Base-by-base conservation (phyloP, 495 filamentous ascomycete species). In the Penicillium diatomitis region DNA sequence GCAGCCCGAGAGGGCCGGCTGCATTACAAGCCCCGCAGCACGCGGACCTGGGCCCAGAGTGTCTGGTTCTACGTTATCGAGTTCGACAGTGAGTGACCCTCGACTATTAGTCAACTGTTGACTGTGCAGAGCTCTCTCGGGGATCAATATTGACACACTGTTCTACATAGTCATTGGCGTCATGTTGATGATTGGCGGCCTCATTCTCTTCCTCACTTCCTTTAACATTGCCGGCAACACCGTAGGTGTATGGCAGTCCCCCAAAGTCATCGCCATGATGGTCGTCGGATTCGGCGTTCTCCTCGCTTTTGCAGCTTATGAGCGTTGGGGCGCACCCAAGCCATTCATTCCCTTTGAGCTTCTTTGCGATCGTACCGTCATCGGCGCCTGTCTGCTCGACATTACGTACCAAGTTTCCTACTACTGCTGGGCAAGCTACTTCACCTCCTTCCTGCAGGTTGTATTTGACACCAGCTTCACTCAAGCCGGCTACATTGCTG, bases 381-480 rank as follows among this genome's bases (percentile, higher is more conserved):
- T 86, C 2, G 80, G 80, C 11, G 78, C 82, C 5, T 82, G 75
- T 41, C 50, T 83, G 0, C 60, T 86, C 3, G 66, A 81, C 29
- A 57, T 79, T 31, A 67, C 67, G 0, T 66, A 85, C 28, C 84
- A 83, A 51, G 56, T 85, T 53, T 77, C 73, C 10, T 71, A 64
- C 54, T 67, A 64, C 72, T 48, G 69, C 61, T 74, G 67, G 80
- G 67, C 81, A 56, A 67, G 61, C 49, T 83, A 79, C 64, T 85
- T 86, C 65, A 71, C 65, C 47, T 84, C 78, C 29, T 84, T 78
- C 63, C 68, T 89, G 1, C 80, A 85, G 62, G 83, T 87, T 5
- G 85, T 89, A 47, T 75, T 80, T 57, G 63, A 67, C 32, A 71
- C 85, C 0, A 69, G 51, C 54, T 51, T 87, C 44, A 73, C 67